These are phyloP conservation scores for Trichoderma breve DNA, from an alignment of 2,329 filamentous ascomycete genomes.

Conservation along the genomic window DNA sequence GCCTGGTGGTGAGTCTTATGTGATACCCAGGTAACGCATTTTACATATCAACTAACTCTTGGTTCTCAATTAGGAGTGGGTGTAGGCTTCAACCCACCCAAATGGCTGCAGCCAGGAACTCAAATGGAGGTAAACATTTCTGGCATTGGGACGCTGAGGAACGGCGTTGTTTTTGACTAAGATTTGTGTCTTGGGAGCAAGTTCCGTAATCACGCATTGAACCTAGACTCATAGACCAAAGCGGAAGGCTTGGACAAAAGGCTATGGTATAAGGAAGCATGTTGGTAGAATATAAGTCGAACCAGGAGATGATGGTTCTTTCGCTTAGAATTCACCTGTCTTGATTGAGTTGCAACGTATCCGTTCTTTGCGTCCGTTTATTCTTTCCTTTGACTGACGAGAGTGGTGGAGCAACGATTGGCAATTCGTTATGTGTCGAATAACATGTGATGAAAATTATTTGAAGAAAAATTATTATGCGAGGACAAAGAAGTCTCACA, in stretches of 20 bases:
- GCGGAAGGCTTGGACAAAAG: neutral
- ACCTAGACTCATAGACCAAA: neutral
- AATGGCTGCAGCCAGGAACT: slow-evolving; percentile 39
- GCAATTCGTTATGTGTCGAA: too few relatives aligned
- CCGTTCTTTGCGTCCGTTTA: neutral
- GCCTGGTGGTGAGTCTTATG: slow-evolving; percentile 35
- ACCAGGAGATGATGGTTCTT: neutral
- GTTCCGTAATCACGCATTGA: too few relatives aligned
- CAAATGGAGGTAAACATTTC: slow-evolving; percentile 40
- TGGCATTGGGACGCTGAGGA: slow-evolving; percentile 41
- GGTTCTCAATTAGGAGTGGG: slow-evolving; percentile 35
- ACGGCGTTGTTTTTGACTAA: slow-evolving; percentile 30
- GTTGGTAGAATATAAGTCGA: neutral
- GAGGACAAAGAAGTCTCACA: neutral
- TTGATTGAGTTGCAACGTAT: neutral
- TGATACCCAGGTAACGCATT: neutral
- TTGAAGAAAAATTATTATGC: neutral
- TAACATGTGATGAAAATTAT: too few relatives aligned
- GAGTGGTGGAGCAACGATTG: too few relatives aligned
- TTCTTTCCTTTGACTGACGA: neutral
- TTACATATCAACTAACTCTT: neutral
- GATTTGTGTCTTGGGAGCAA: neutral
- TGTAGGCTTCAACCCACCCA: slow-evolving; percentile 41
- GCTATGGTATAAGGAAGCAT: neutral
- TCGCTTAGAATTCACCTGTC: neutral